Base-by-base conservation (phyloP, 257 asterid species). In the Scutellaria baicalensis region DNA sequence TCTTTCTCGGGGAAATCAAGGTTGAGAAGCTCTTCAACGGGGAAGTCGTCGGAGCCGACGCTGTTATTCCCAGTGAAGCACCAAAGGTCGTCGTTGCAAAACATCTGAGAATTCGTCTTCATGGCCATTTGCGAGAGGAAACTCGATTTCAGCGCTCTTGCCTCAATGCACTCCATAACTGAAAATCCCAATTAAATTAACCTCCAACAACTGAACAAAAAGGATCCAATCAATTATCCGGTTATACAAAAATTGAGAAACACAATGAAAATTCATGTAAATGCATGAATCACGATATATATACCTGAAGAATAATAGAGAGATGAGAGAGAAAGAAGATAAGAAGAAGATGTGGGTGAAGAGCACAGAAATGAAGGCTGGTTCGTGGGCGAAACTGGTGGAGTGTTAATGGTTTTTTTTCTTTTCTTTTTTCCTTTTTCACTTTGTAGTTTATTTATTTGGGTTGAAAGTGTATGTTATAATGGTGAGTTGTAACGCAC, bases 1-100 rank as follows among this genome's bases (percentile, higher is more conserved):
- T 85, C 91, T 42, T 89, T 85, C 5, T 85, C 97, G 56, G 97
- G 77, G 75, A 94, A 90, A 64, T 94, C 97, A 44, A 95, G 92
- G 80, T 95, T 92, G 20, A 95, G 90, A 14, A 95, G 97, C 71
- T 95, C 99, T 47, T 95, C 99, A 11, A 95, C 96, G 20, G 97
- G 91, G 70, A 95, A 95, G 82, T 95, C 99, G 51, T 95, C 97
- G 49, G 73, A 56, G 1, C 74, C 51, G n/a, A 57, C 95, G 83
- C 17, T 71, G 82, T 82, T 87, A 17, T 84, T 74, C 10, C 88
- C 91, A 54, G 90, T 52, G 43, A 85, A 77, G 74, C 88, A 81
- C 87, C 89, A 88, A 50, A 83, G 90, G 79, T 89, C 96, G 48
- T 88, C 96, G 80, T 83, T 83, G 76, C 77, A 69, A 12, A 80